These are phyloP conservation scores for Wallacemonas sp. DNA, from an alignment of 208 protist genomes.

Conservation along the genomic window DNA sequence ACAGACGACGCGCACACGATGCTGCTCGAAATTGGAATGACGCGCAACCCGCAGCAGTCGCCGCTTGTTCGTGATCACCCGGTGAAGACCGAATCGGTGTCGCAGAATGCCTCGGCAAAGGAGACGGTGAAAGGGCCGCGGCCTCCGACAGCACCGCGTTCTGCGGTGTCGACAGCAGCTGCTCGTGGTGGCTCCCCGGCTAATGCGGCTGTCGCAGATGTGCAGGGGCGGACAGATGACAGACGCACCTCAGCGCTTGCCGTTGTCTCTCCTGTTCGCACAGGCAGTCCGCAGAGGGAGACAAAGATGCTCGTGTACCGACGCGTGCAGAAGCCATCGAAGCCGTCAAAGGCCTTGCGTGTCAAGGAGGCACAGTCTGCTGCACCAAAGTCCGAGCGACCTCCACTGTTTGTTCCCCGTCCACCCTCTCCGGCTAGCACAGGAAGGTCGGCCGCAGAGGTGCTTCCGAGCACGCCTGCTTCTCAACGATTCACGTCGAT, in stretches of 20 bases:
- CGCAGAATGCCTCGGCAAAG: background rate
- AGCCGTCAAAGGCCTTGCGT: background rate
- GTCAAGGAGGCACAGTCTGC: background rate
- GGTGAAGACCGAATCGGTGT: too few species aligned
- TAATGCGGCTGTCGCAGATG: background rate
- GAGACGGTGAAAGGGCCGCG: background rate
- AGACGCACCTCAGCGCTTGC: too few species aligned
- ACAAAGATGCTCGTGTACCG: slow-evolving; percentile 13
- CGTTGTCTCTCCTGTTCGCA: background rate
- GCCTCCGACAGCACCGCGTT: background rate
- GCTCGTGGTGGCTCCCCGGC: background rate
- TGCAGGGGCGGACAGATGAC: background rate
- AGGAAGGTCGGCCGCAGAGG: background rate
- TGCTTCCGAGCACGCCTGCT: background rate
- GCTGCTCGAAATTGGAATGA: background rate
- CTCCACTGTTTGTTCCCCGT: too few species aligned
- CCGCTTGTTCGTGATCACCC: background rate
- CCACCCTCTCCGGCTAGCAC: too few species aligned
- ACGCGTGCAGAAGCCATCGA: background rate
- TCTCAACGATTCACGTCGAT: background rate
- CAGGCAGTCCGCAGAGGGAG: background rate
- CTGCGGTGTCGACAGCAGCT: background rate
- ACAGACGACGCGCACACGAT: slow-evolving; percentile 8
- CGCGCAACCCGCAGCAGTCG: background rate
- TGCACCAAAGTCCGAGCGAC: background rate